Evolutionary conservation across 1,284 basidiomycete genomes (phyloP).

Genomic region (Cryptococcus wingfieldii): DNA sequence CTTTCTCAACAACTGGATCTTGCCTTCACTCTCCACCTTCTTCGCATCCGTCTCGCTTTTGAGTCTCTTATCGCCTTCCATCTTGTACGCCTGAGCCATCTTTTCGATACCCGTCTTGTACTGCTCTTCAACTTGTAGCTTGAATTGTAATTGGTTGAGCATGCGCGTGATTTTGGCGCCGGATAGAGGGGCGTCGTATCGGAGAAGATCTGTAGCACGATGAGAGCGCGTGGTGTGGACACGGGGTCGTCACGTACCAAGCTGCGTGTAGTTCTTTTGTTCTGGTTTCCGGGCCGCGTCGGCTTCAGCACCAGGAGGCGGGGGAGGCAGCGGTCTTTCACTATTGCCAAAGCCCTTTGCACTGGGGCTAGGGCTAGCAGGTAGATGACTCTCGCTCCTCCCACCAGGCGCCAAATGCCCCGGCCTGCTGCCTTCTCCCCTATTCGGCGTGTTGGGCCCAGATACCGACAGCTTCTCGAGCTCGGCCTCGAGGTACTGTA

Average conservation of each 20-base stretch:
- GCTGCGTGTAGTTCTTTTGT: constrained; percentile 44
- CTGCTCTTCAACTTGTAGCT: constrained; percentile 96
- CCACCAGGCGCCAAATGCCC: constrained; percentile 1
- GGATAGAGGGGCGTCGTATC: constrained; percentile 94
- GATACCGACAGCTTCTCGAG: constrained; percentile 42
- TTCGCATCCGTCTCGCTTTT: constrained; percentile 89
- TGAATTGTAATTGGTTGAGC: constrained; percentile 99
- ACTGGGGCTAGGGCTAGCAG: constrained; percentile 21
- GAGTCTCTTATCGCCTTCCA: constrained; percentile 92
- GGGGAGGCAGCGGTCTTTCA: constrained; percentile 40
- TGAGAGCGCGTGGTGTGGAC: not conserved
- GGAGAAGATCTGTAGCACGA: constrained; percentile 69
- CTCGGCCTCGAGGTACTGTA: constrained; percentile 48
- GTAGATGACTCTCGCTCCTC: not conserved
- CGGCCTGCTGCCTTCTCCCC: not conserved
- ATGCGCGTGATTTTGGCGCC: constrained; percentile 95
- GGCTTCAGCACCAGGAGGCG: constrained; percentile 19
- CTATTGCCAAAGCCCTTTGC: constrained; percentile 14
- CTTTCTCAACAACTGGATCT: constrained; percentile 86
- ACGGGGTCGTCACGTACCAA: constrained; percentile 27
- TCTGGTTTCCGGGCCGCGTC: constrained; percentile 15
- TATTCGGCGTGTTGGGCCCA: constrained; percentile 2
- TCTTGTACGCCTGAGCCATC: constrained; percentile 92
- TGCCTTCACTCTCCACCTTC: constrained; percentile 88
- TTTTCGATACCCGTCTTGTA: constrained; percentile 99